Evolutionary conservation across 83 land plant species (phyloP).

Genomic region (Thuja plicata): DNA sequence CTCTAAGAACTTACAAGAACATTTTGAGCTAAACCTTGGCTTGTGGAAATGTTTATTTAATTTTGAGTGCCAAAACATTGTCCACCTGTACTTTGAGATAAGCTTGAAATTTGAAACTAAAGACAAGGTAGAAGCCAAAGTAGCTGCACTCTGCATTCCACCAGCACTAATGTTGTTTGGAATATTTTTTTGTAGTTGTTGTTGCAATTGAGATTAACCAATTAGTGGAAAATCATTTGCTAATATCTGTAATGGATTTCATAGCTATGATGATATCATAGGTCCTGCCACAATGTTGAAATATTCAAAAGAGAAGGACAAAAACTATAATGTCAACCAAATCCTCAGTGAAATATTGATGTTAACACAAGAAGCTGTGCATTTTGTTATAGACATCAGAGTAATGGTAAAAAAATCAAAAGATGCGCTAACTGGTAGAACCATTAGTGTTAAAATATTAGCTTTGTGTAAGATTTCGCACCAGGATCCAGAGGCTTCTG

Average conservation of each 20-base stretch:
- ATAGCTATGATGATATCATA: not conserved
- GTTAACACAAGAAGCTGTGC: not conserved
- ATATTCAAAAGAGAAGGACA: not conserved
- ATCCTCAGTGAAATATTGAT: not conserved
- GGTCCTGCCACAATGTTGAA: not conserved
- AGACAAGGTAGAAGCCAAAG: slow-evolving; percentile 31
- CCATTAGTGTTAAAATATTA: not conserved
- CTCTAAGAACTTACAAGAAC: slow-evolving; percentile 6
- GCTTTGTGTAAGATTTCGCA: slow-evolving; percentile 2
- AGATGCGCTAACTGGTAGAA: not conserved
- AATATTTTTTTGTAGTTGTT: slow-evolving; percentile 28
- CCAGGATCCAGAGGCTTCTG: slow-evolving; percentile 58
- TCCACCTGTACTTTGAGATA: slow-evolving; percentile 28
- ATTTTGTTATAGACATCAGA: not conserved
- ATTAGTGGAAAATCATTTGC: not conserved
- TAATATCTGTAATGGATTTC: not conserved
- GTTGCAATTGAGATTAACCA: not conserved
- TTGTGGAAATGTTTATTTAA: slow-evolving; percentile 29
- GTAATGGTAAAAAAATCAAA: not conserved
- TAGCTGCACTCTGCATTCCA: slow-evolving; percentile 32
- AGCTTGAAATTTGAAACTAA: slow-evolving; percentile 26
- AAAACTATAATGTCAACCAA: not conserved
- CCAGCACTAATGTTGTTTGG: slow-evolving; percentile 27
- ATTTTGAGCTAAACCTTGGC: slow-evolving; percentile 41
- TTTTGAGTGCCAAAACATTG: slow-evolving; percentile 33